Evolutionary conservation across 129 eudicot genomes (phyloP), one percentile per base, ranked within the genome.

Genomic region (Chrysanthemum makinoi): DNA sequence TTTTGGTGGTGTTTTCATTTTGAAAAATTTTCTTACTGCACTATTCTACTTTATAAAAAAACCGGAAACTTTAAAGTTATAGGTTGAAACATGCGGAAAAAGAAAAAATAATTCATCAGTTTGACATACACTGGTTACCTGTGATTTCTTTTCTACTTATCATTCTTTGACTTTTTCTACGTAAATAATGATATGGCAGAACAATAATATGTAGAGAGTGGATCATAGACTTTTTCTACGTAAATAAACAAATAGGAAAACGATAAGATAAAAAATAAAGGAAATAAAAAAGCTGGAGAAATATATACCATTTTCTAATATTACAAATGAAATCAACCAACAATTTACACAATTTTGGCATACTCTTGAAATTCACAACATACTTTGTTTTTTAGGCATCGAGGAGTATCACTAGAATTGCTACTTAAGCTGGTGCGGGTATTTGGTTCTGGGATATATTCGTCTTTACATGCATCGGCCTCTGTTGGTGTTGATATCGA

Each of bases 401-500:
- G 68, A 62, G 83, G 75, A 52, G 74, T 89, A 66, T 88, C 98
- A 51, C 82, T 94, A 80, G 96, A 89, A 19, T 81, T 94, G 82
- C 87, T 89, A 74, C 84, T 89, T 35, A 89, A 87, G 85, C 82
- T 94, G 66, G 98, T 94, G 75, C 81, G 90, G 74, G 83, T 84
- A 73, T 94, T 94, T 82, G 98, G 98, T 67, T 86, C 95, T 17
- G 73, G 87, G 72, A 89, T 94, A 61, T 94, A 94, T 80, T 85
- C 96, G 17, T 88, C 96, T 44, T 30, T 87, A 70, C 89, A 96
- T 65, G 96, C 95, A 35, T 75, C 89, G 28, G 72, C 98, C 63
- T 75, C 98, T 48, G 96, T 94, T 63, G 98, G 98, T 46, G 96
- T 94, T 26, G 96, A 94, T 79, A 94, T 94, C 12, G 98, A 94